phyloP scores from a whole-genome alignment of 2,329 filamentous ascomycete genomes.

The Hymenoscyphus infarciens region DNA sequence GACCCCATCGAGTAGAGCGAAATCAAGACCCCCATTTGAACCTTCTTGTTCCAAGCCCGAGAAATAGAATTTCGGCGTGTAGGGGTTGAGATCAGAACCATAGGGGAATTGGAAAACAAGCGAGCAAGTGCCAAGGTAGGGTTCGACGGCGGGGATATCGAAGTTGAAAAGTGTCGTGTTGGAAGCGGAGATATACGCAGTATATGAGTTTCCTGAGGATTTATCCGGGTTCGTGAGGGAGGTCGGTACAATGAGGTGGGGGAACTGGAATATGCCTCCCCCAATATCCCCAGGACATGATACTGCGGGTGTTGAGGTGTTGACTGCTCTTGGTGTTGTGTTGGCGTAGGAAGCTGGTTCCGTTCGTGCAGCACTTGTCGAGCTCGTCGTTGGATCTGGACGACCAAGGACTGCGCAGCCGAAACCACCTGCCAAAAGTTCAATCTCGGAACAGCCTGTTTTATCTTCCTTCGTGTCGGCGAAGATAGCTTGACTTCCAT shows the following conservation, averaged over 20 bases:
- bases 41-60: slow-evolving; percentile 29
- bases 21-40: slow-evolving; percentile 29
- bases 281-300: slow-evolving; percentile 28
- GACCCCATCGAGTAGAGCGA: slow-evolving; percentile 24
- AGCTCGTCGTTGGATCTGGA: background rate
- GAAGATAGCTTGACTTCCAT: slow-evolving; percentile 31
- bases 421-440: slow-evolving; percentile 26
- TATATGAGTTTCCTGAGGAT: slow-evolving; percentile 24
- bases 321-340: background rate
- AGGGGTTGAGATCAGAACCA: slow-evolving; percentile 21
- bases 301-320: slow-evolving; percentile 1
- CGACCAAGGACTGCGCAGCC: slow-evolving; percentile 27
- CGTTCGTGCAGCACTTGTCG: background rate
- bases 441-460: slow-evolving; percentile 28
- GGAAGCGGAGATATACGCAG: slow-evolving; percentile 25
- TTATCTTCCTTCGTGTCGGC: slow-evolving; percentile 21
- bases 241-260: slow-evolving; percentile 32
- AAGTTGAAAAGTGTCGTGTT: slow-evolving; percentile 34
- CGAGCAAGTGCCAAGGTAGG: slow-evolving; percentile 29
- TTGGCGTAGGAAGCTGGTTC: background rate
- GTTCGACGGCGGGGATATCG: slow-evolving; percentile 23
- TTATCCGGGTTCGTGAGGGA: slow-evolving; percentile 21
- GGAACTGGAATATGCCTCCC: slow-evolving; percentile 24
- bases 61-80: slow-evolving; percentile 25
- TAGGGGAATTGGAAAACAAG: slow-evolving; percentile 34